Base-by-base conservation (phyloP, 306 rosid species). In the Medicago ruthenica region DNA sequence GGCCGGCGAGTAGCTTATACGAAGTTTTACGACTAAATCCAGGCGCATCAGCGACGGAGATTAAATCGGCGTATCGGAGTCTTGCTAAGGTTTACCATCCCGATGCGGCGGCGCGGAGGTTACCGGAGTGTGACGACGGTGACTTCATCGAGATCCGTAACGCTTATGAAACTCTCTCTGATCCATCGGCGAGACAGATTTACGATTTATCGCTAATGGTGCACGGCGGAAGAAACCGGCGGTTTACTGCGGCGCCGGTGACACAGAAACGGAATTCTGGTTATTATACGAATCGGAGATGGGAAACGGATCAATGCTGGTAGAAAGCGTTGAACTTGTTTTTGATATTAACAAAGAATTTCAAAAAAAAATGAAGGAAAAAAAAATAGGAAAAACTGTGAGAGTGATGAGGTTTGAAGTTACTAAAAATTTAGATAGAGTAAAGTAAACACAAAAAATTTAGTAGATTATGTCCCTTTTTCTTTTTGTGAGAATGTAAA, bases 291-390 rank as follows among this genome's bases (percentile, higher is more conserved):
- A 85, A 86, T 67, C 89, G 96, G 13, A 80, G 90, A 42, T 94
- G 98, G 98, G 97, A 94, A 74, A 94, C 97, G 21, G 97, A 94
- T 34, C 98, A 94, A 89, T 94, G 98, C 80, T 94, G 98, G 98
- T 94, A 94, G 78, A 42, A 7, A 53, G 63, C 50, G 74, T 12
- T 24, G 12, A 40, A 54, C 7, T 48, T 50, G 8, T 17, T 36
- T 36, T 1, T 53, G 24, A 8, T 1, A 83, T 55, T 45, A 40
- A 66, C 20, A 53, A 60, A 39, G 36, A 34, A 67, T 31, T 40
- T 40, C 8, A 10, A 58, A 22, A n/a, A n/a, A n/a, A n/a, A n/a
- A n/a, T n/a, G n/a, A n/a, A n/a, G n/a, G n/a, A n/a, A n/a, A n/a
- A n/a, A 31, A 15, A 27, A 36, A 8, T 8, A 37, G 63, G 15